Evolutionary conservation across 768 basidiomycete genomes (phyloP), one percentile per base, ranked within the genome.

Genomic region (Pulveroboletus sp.): DNA sequence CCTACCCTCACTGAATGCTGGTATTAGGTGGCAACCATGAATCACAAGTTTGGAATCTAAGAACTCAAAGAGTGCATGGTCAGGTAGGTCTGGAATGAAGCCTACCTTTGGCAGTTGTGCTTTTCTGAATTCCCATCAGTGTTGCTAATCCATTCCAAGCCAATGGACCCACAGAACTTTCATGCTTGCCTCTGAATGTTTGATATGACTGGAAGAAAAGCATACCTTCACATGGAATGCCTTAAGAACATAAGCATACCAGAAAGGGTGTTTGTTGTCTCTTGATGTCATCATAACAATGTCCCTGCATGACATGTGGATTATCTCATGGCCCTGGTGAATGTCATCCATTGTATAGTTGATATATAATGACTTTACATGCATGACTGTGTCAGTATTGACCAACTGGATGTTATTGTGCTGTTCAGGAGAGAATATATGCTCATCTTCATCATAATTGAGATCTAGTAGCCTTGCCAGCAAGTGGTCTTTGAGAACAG

Each of bases 381-480:
- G 11, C 11, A 37, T 12, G 11, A 37, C 9, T 37, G 4, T 3
- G 11, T 20, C 36, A 10, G 4, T 12, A 13, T 20, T 3, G 9
- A 20, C 5, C 2, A 37, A 12, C 5, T n/a, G 19, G 3, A 20
- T 2, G 11, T 3, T 12, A 20, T 37, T 20, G 11, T 6, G 36
- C 19, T 37, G 49, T 6, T 47, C 32, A 2, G 32, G n/a, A 1
- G 54, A 41, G 42, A 55, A 62, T 0, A 5, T 6, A 0, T 7
- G 26, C 36, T 60, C 57, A 4, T 63, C 32, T 12, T 32, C 47
- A 22, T 49, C 41, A 4, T 43, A 49, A 12, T 43, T 26, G 6
- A 45, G 9, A 2, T 10, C 20, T 7, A 49, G 42, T 12, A 49
- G 10, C 13, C 34, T 43, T 4, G 48, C 22, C 4, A 49, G 13